These are phyloP conservation scores for Penicillium goetzii DNA, from an alignment of 495 filamentous ascomycete genomes.

Conservation along the genomic window DNA sequence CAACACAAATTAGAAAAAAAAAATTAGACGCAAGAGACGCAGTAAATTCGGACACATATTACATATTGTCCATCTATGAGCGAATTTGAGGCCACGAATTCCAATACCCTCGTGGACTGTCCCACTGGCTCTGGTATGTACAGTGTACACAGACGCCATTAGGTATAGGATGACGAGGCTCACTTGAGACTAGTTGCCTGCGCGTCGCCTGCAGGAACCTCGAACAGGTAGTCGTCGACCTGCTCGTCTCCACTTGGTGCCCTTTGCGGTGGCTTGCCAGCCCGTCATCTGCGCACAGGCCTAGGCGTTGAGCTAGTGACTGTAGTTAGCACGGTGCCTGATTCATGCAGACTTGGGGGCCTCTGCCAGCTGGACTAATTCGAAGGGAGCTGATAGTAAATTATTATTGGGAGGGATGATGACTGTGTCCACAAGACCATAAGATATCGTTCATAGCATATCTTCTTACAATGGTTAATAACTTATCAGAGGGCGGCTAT, in stretches of 20 bases:
- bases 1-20: not conserved
- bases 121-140: not conserved
- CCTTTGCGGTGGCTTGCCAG: constrained; percentile 12
- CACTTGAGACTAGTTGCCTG: constrained; percentile 3
- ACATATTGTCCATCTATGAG: not conserved
- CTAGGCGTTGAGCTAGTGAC: not conserved
- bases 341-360: constrained; percentile 8
- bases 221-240: constrained; percentile 27
- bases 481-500: not conserved
- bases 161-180: constrained; percentile 4
- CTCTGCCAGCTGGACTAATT: not conserved
- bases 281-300: constrained; percentile 26
- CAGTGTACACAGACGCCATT: not conserved
- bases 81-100: not conserved
- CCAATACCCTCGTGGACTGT: not conserved
- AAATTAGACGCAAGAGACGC: not conserved
- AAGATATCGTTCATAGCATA: not conserved
- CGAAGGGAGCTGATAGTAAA: not conserved
- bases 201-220: constrained; percentile 31
- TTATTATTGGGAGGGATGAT: not conserved
- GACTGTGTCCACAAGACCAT: not conserved
- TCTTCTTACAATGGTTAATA: not conserved
- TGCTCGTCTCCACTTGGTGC: not conserved
- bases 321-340: constrained; percentile 6
- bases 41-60: no score